Base-by-base conservation (phyloP, 106 monocot species). In the Dactylorhiza incarnata region DNA sequence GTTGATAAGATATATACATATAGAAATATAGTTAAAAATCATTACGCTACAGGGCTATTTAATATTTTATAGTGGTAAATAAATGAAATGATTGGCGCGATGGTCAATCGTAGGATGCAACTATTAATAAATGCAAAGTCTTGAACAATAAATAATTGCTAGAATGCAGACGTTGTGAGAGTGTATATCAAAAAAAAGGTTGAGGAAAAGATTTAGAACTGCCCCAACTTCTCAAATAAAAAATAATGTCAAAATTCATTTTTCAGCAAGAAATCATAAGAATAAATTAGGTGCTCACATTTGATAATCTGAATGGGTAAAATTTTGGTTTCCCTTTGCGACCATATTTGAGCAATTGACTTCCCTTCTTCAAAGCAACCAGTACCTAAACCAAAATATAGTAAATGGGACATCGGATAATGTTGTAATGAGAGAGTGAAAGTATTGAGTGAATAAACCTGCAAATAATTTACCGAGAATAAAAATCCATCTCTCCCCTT, bases 321-420 rank as follows among this genome's bases (percentile, higher is more conserved):
- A 95, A 91, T 78, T 95, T 95, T 55, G 95, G 91, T 74, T 91
- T 91, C 46, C 91, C 95, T 81, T 87, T 91, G 29, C 95, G 87
- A 82, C 91, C 87, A 78, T 87, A 91, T 81, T 95, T 95, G 26
- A 95, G 87, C 68, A 95, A 76, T 46, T 91, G 89, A 48, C 86
- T 77, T 13, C 91, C 95, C 82, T 89, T 95, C 83, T 95, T 95
- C 85, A 95, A 78, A 87, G 91, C 89, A 84, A 95, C 75, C 72
- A 91, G 83, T 68, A 80, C 87, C 95, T 95, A 62, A 50, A 89
- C 29, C 83, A 69, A 2, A 17, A 54, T 23, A 47, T 23, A 65
- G 49, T 23, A 48, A 72, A 49, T 65, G 65, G 29, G 26, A 29
- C 4, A 24, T 29, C 26, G 29, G 12, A 24, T 65, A 65, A 65